Base-by-base conservation (phyloP, 495 filamentous ascomycete species). In the Penicillium paxilli region DNA sequence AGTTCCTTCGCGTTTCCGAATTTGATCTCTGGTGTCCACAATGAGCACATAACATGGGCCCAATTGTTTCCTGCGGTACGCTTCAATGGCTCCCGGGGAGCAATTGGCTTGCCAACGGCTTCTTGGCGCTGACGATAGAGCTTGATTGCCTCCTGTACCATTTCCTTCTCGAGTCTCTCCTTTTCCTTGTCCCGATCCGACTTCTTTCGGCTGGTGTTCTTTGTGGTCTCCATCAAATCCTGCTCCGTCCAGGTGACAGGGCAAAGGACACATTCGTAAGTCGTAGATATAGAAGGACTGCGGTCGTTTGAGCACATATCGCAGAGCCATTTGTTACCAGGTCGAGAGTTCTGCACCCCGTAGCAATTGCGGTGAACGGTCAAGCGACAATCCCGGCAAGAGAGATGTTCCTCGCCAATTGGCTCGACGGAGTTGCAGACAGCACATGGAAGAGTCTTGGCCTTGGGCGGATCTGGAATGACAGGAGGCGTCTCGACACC, bases 241-340 rank as follows among this genome's bases (percentile, higher is more conserved):
- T 89, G 84, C 41, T 90, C 85, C 0, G 84, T 91, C 55, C 80
- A 74, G 16, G 68, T 68, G 11, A 95, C 83, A 17, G 94, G 90
- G 59, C 94, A 98, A 16, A 98, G 77, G 33, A 95, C 86, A 68
- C 94, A 98, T 70, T 93, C 87, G 67, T 98, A 98, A 64, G 84
- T 80, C 47, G 92, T 92, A 20, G 92, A 95, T 19, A 94, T 85
- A 55, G 87, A 83, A 3, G 91, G 91, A 54, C 83, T 90, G 60
- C 90, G 88, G 62, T 98, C 94, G 65, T 98, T 98, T 11, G 84
- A 76, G 73, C 94, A 98, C 83, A 89, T 93, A 70, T 98, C 94
- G 70, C 94, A 98, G 17, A 89, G 79, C 94, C 94, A 98, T 70
- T 96, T 96, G 47, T 79, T 81, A 23, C 80, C 78, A 35, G 82